A percentile compares a stretch with the other conserved stretches of the same genome.
Evolutionary conservation across 164 flowering plant species (phyloP).

Genomic region (Piper longum): DNA sequence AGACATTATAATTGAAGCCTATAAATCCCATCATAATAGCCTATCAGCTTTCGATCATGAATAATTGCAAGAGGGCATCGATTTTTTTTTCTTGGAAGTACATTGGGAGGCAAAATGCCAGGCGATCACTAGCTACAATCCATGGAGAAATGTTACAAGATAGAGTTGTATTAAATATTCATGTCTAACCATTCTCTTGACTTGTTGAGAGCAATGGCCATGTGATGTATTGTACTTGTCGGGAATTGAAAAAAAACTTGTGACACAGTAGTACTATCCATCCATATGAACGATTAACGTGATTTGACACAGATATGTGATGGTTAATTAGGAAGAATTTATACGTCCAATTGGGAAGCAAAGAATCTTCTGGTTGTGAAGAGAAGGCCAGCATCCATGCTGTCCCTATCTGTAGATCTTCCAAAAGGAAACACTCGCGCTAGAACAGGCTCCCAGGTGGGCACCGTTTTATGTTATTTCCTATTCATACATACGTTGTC

Average conservation of each 20-base stretch:
- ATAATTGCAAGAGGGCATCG: neutral
- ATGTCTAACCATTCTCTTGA: slow-evolving; percentile 6
- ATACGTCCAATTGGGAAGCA: neutral
- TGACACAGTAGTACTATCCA: neutral
- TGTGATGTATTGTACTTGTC: slow-evolving; percentile 10
- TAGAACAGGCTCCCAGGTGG: no score
- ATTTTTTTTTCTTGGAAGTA: neutral
- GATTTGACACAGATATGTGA: neutral
- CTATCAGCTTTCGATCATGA: slow-evolving; percentile 2
- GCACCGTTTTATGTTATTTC: no score
- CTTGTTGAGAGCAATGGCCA: slow-evolving; percentile 3
- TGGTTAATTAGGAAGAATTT: neutral
- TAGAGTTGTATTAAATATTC: slow-evolving; percentile 1
- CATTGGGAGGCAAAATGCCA: slow-evolving; percentile 4
- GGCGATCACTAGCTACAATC: slow-evolving; percentile 3
- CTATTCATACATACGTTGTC: no score
- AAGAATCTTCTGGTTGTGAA: no score
- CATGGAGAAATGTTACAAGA: slow-evolving; percentile 6
- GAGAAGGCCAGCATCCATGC: no score
- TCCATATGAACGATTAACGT: neutral
- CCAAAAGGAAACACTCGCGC: no score
- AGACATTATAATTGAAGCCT: slow-evolving; percentile 5
- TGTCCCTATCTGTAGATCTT: no score
- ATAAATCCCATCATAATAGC: slow-evolving; percentile 4
- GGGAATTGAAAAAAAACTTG: neutral